Evolutionary conservation across 495 filamentous ascomycete genomes (phyloP).

Genomic region (Xylaria telfairii): DNA sequence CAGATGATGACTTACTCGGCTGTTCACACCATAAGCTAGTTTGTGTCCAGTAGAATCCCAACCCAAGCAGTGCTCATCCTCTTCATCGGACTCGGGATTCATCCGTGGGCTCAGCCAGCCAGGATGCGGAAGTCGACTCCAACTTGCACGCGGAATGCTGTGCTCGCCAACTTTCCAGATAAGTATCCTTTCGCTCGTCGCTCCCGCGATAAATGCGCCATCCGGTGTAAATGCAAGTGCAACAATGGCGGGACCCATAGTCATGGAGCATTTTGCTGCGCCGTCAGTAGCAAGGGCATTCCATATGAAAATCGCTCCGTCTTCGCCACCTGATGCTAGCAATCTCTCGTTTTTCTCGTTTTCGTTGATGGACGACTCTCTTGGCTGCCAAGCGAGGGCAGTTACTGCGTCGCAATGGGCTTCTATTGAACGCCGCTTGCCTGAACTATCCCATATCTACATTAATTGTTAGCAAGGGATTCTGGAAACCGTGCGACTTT

Average conservation of each 20-base stretch:
- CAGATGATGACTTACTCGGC: slow-evolving; percentile 60
- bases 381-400: slow-evolving; percentile 59
- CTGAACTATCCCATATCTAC: slow-evolving; percentile 58
- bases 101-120: slow-evolving; percentile 57
- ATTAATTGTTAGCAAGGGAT: slow-evolving; percentile 26
- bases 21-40: slow-evolving; percentile 74
- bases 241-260: slow-evolving; percentile 63
- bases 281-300: slow-evolving; percentile 61
- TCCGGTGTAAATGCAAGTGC: slow-evolving; percentile 74
- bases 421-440: slow-evolving; percentile 51
- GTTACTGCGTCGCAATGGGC: slow-evolving; percentile 58
- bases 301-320: slow-evolving; percentile 74
- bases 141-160: slow-evolving; percentile 67
- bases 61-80: slow-evolving; percentile 63
- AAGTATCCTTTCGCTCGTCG: slow-evolving; percentile 66
- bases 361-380: slow-evolving; percentile 37
- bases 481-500: neutral
- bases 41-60: slow-evolving; percentile 81
- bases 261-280: slow-evolving; percentile 63
- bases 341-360: slow-evolving; percentile 58
- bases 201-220: slow-evolving; percentile 72
- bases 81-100: slow-evolving; percentile 52
- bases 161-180: slow-evolving; percentile 77
- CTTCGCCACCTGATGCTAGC: slow-evolving; percentile 60
- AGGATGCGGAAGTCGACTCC: slow-evolving; percentile 56